phyloP scores from a whole-genome alignment of 495 filamentous ascomycete species.

The Aspergillus mulundensis region DNA sequence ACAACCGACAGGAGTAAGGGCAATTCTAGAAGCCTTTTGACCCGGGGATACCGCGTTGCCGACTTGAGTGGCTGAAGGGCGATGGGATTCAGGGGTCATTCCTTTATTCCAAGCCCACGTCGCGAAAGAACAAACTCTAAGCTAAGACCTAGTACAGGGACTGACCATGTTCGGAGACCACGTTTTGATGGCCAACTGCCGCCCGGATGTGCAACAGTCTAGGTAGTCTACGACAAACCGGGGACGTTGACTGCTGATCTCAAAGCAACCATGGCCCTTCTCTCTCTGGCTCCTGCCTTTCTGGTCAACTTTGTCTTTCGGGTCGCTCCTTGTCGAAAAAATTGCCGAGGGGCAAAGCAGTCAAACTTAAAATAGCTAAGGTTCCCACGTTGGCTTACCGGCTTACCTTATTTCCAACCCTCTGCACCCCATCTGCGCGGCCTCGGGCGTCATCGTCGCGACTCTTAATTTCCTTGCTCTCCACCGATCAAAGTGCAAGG shows the following conservation, averaged over 20 bases:
- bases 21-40: background rate
- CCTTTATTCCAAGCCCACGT: background rate
- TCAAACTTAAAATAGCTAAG: constrained; percentile 8
- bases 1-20: constrained; percentile 8
- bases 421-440: background rate
- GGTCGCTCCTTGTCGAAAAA: background rate
- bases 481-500: background rate
- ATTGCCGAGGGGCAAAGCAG: constrained; percentile 1
- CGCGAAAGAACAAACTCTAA: background rate
- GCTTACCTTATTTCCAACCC: constrained; percentile 8
- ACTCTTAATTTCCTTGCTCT: constrained; percentile 7
- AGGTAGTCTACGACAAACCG: background rate
- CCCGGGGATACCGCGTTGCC: background rate
- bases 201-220: background rate
- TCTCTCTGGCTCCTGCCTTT: background rate
- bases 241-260: constrained; percentile 3
- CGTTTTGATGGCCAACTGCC: background rate
- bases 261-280: background rate
- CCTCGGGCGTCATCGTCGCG: background rate
- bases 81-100: background rate
- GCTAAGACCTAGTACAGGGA: background rate
- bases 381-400: constrained; percentile 1
- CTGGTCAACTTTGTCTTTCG: background rate
- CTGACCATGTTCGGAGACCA: background rate
- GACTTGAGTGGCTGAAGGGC: background rate